Conservation (phyloP, 2,329 filamentous ascomycete genomes). For the Lasiodiplodia hormozganensis region DNA sequence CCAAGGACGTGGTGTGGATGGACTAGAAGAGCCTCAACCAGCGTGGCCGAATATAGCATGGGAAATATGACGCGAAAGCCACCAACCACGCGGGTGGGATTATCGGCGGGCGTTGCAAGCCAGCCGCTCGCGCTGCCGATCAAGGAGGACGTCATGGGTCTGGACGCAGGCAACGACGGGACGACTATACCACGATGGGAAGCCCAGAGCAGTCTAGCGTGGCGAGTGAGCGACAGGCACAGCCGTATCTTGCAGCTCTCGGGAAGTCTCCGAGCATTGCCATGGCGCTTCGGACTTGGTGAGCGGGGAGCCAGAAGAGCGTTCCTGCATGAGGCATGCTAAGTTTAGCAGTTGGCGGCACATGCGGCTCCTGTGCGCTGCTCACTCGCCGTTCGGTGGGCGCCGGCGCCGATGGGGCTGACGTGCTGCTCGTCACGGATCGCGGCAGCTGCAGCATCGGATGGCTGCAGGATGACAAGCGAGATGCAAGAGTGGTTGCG, state of each 20-base stretch:
- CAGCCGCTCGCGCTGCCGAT: no score
- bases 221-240: constrained; percentile 10
- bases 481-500: no score
- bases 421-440: not conserved
- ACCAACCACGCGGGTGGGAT: not conserved
- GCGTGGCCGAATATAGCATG: constrained; percentile 7
- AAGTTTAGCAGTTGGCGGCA: constrained; percentile 1
- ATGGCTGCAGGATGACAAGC: no score
- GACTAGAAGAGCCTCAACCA: constrained; percentile 11
- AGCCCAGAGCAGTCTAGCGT: not conserved
- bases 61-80: constrained; percentile 5
- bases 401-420: not conserved
- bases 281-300: constrained; percentile 28
- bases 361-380: not conserved
- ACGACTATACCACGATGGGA: not conserved
- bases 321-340: constrained; percentile 51
- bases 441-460: no score
- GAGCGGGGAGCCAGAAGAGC: constrained; percentile 32
- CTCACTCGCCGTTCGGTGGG: not conserved
- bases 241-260: constrained; percentile 2
- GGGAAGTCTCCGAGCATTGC: not conserved
- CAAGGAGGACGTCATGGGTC: not conserved
- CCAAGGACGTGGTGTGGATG: not conserved
- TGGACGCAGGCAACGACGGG: not conserved
- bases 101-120: not conserved